Conservation (phyloP, 768 basidiomycete species). For the Floccularia luteovirens region DNA sequence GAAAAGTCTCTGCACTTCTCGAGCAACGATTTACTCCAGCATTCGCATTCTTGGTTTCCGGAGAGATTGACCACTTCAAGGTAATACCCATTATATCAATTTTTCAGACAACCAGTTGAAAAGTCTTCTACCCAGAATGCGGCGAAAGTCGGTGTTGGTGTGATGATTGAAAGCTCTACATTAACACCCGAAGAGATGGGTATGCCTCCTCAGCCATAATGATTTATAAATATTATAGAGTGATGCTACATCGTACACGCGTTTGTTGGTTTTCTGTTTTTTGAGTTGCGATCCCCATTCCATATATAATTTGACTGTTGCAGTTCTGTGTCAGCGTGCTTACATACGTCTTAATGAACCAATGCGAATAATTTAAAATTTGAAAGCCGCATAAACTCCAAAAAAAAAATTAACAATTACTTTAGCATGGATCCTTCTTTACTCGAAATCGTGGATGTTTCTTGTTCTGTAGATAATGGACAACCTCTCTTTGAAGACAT, state of each 20-base stretch:
- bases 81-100: constrained; percentile 29
- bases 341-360: no score
- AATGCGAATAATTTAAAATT: no score
- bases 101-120: constrained; percentile 1
- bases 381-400: no score
- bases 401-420: no score
- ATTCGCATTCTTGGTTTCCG: constrained; percentile 89
- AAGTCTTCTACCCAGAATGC: constrained; percentile 51
- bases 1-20: constrained; percentile 90
- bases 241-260: constrained; percentile 15
- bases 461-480: constrained; percentile 38
- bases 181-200: constrained; percentile 84
- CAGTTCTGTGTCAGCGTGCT: no score
- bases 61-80: constrained; percentile 99
- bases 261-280: constrained; percentile 9
- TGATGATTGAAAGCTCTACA: constrained; percentile 89
- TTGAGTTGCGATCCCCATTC: no score
- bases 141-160: constrained; percentile 92
- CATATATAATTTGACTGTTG: no score
- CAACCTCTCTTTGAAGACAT: constrained; percentile 52
- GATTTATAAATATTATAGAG: constrained; percentile 18
- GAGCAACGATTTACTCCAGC: constrained; percentile 96
- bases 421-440: constrained; percentile 23
- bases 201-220: constrained; percentile 44
- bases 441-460: constrained; percentile 46